Evolutionary conservation across 805 yeast species (phyloP).

Genomic region (Kluyveromyces wickerhamii): DNA sequence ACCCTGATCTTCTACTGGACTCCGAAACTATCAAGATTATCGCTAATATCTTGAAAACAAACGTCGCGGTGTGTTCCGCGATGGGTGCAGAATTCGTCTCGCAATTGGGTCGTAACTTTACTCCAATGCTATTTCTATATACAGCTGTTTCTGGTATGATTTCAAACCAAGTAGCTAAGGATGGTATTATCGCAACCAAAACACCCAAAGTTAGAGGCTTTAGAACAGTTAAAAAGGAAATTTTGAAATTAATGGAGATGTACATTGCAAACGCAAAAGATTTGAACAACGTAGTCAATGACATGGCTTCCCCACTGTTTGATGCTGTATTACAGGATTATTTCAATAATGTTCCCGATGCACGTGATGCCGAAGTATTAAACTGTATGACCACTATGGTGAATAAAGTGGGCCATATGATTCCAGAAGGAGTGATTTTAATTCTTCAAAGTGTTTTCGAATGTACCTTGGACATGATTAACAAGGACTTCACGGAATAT

Average conservation of each 20-base stretch:
- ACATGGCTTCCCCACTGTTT: constrained; percentile 74
- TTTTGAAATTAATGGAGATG: constrained; percentile 79
- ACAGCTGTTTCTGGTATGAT: constrained; percentile 84
- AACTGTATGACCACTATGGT: constrained; percentile 91
- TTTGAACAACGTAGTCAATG: constrained; percentile 72
- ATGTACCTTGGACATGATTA: constrained; percentile 91
- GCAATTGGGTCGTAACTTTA: constrained; percentile 79
- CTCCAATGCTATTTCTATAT: constrained; percentile 83
- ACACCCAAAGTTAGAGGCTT: constrained; percentile 92
- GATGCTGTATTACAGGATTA: constrained; percentile 86
- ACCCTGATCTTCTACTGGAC: constrained; percentile 69
- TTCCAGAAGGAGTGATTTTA: constrained; percentile 81
- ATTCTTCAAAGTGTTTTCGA: constrained; percentile 89
- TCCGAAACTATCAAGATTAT: constrained; percentile 85
- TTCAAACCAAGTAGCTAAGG: constrained; percentile 65
- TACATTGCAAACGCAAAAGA: constrained; percentile 84
- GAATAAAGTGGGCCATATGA: constrained; percentile 74
- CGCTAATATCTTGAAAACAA: constrained; percentile 90
- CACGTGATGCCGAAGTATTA: constrained; percentile 95
- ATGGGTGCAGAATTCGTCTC: constrained; percentile 86
- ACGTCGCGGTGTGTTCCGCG: constrained; percentile 90
- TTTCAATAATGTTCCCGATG: constrained; percentile 82
- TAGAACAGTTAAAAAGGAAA: constrained; percentile 93
- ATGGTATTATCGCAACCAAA: constrained; percentile 85
- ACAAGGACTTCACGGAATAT: constrained; percentile 89